Conservation (phyloP, 1,284 basidiomycete species). For the Apiotrichum mycotoxinovorans region DNA sequence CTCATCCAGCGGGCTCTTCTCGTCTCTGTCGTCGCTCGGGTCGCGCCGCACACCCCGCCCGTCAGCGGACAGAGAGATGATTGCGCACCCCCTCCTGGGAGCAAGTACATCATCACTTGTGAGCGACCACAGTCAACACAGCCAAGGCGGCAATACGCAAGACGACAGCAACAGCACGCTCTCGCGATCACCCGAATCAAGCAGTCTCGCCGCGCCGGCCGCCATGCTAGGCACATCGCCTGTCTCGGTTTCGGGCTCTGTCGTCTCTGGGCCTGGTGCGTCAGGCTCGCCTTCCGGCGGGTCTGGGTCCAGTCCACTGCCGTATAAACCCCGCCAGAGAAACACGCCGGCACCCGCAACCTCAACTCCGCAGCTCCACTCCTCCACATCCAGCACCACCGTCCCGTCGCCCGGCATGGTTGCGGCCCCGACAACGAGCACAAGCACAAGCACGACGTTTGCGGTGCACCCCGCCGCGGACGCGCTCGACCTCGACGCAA, state of each 20-base stretch:
- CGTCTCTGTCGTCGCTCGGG: constrained; percentile 32
- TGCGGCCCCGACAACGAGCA: constrained; percentile 9
- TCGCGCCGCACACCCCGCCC: constrained; percentile 10
- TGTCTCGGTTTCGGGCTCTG: not conserved
- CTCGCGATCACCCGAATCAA: not conserved
- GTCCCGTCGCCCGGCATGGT: not conserved
- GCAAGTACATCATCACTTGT: constrained; percentile 12
- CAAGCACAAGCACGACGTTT: constrained; percentile 30
- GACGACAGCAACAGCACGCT: not conserved
- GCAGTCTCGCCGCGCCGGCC: not conserved
- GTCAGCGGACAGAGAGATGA: constrained; percentile 20
- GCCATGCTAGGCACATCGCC: not conserved
- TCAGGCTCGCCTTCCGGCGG: not conserved
- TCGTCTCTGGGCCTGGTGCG: too few species aligned
- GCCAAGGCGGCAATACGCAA: not conserved
- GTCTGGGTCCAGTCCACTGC: constrained; percentile 1
- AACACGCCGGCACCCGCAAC: not conserved
- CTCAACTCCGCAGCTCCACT: not conserved
- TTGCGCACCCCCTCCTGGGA: constrained; percentile 43
- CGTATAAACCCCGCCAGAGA: constrained; percentile 18
- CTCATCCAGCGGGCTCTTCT: constrained; percentile 42
- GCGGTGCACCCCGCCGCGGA: constrained; percentile 21
- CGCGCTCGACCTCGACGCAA: constrained; percentile 3
- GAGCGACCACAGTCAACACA: not conserved
- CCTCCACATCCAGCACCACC: not conserved